Conservation (phyloP, 345 rosid species). For the Jatropha curcas region DNA sequence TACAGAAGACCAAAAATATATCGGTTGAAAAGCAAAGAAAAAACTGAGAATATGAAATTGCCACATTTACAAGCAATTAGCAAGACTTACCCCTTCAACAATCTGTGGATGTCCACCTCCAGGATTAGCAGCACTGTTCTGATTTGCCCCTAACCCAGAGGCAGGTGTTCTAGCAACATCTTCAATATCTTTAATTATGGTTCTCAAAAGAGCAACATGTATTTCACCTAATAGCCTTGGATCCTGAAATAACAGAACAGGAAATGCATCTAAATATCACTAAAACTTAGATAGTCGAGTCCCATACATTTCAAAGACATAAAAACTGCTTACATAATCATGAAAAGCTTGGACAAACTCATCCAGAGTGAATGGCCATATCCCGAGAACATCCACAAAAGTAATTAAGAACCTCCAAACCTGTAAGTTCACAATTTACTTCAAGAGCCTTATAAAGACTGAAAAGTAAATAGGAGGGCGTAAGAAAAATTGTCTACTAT, state of each 20-base stretch:
- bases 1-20: not conserved
- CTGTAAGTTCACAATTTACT: constrained; percentile 38
- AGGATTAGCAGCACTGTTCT: constrained; percentile 62
- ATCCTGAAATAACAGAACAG: constrained; percentile 49
- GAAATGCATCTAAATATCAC: constrained; percentile 22
- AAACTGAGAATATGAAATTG: constrained; percentile 3
- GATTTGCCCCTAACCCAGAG: constrained; percentile 59
- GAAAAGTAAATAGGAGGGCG: too few species aligned
- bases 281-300: not conserved
- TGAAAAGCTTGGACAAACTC: constrained; percentile 90
- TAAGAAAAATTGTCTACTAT: not conserved
- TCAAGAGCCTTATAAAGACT: constrained; percentile 1
- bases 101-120: constrained; percentile 88
- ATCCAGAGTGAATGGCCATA: constrained; percentile 94
- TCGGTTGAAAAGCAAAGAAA: not conserved
- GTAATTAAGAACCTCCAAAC: constrained; percentile 87
- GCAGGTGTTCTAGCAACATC: constrained; percentile 66
- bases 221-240: constrained; percentile 79
- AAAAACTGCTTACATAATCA: constrained; percentile 63
- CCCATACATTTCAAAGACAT: not conserved
- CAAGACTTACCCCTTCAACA: constrained; percentile 75
- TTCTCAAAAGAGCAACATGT: constrained; percentile 66
- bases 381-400: constrained; percentile 74
- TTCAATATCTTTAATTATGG: constrained; percentile 82
- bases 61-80: constrained; percentile 2